Base-by-base conservation (phyloP, 495 filamentous ascomycete genomes). In the Trypethelium eluteriae region DNA sequence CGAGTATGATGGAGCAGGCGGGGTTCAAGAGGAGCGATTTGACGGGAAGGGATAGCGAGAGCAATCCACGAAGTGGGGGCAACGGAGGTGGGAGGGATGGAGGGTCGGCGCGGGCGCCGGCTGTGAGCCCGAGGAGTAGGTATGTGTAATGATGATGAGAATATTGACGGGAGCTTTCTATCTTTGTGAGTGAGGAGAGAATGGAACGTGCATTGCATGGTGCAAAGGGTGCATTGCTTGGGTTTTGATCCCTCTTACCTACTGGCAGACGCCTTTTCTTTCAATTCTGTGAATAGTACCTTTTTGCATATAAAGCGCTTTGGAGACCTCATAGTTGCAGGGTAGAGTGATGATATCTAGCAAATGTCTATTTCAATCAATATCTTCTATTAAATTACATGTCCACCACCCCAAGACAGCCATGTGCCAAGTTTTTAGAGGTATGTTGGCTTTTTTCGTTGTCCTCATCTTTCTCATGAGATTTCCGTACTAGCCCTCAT, bases 1-100 rank as follows among this genome's bases (percentile, higher is more conserved):
- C 80, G 36, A 82, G 85, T 68, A 80, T 91, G 77, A 84, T 91
- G 78, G 81, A 85, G 69, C 74, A 77, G 25, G 86, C 82, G 2
- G 82, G 80, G 11, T 81, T 84, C 59, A 78, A 74, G 69, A 74
- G 75, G 59, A 71, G 69, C 36, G 69, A 70, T 41, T 63, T 68
- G 69, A 59, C 53, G 2, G 53, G 53, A 2, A 53, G 49, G 49
- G 49, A 53, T 16, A 59, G 53, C 14, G 53, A 59, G 14, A 59
- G 53, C 14, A 32, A 59, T 6, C 53, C 53, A 9, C 4, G 53
- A 3, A 59, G 53, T 59, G 53, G 53, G 7, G 53, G 53, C 5
- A 34, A 25, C 25, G 25, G 25, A 25, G 25, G 25, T 25, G 25
- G 25, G 25, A 25, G 25, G 25, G 25, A 18, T 18, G 16, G 14